phyloP scores from a whole-genome alignment of 345 rosid species.

The Leavenworthia alabamica region DNA sequence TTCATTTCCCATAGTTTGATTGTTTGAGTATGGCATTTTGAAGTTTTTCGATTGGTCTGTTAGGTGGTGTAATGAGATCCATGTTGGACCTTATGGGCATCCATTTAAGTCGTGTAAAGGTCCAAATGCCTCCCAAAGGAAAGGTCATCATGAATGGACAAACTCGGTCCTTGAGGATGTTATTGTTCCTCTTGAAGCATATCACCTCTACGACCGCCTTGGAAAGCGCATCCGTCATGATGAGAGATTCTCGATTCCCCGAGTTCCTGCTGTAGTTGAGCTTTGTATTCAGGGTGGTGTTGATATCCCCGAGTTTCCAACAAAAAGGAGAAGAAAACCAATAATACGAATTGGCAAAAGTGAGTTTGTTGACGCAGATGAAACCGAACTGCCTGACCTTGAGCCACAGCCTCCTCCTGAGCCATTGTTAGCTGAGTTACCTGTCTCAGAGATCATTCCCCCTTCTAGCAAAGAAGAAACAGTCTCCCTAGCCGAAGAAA shows the following conservation, averaged over 20 bases:
- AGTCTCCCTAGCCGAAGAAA: conserved; percentile 63
- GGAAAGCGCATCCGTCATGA: conserved; percentile 72
- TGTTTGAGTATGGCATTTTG: conserved; percentile 7
- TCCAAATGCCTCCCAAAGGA: conserved; percentile 49
- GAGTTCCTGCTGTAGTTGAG: conserved; percentile 77
- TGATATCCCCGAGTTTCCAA: conserved; percentile 57
- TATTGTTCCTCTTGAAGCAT: conserved; percentile 59
- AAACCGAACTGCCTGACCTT: conserved; percentile 77
- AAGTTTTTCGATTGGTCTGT: background rate
- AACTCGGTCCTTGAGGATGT: conserved; percentile 63
- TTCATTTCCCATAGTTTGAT: no score
- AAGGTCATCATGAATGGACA: conserved; percentile 81
- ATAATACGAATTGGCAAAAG: conserved; percentile 65
- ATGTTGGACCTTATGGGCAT: conserved; percentile 84
- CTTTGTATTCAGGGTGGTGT: conserved; percentile 95
- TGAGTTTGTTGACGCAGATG: conserved; percentile 88
- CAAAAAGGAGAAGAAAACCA: conserved; percentile 86
- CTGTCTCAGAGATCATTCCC: conserved; percentile 44
- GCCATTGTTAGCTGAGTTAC: conserved; percentile 55
- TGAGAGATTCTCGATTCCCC: conserved; percentile 69
- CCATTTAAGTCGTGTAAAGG: conserved; percentile 95
- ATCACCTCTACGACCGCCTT: conserved; percentile 75
- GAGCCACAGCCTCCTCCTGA: conserved; percentile 43
- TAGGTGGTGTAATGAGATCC: conserved; percentile 86
- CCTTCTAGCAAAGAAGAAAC: conserved; percentile 57